phyloP scores from a whole-genome alignment of 2,329 filamentous ascomycete species.

The Xylaria sp. region DNA sequence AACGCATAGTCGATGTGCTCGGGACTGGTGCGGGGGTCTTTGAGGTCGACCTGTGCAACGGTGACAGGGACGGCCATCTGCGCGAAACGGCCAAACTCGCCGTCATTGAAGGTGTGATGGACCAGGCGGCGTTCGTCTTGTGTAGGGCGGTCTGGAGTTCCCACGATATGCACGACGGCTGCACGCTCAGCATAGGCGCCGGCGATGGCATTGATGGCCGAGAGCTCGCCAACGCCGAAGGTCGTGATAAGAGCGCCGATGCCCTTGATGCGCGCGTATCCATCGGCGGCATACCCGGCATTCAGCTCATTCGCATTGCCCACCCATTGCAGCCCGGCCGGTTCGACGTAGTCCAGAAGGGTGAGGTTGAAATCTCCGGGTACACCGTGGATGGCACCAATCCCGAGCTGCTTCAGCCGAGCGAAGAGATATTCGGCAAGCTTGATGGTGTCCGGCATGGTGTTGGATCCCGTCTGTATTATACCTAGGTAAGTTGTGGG shows the following conservation, averaged over 20 bases:
- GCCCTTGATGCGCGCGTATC: constrained; percentile 65
- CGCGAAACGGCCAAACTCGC: constrained; percentile 61
- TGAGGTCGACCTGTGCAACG: constrained; percentile 59
- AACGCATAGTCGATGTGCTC: constrained; percentile 63
- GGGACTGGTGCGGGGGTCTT: constrained; percentile 56
- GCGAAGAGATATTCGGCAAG: constrained; percentile 52
- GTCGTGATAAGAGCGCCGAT: constrained; percentile 64
- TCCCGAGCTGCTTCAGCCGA: constrained; percentile 55
- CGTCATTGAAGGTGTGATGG: constrained; percentile 67
- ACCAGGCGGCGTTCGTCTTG: constrained; percentile 57
- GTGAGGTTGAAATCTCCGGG: constrained; percentile 56
- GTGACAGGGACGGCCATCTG: constrained; percentile 62
- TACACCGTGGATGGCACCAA: constrained; percentile 58
- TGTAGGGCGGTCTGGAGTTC: constrained; percentile 57
- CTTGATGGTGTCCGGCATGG: constrained; percentile 38
- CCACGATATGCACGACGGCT: constrained; percentile 67
- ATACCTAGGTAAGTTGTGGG: no score
- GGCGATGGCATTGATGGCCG: constrained; percentile 67
- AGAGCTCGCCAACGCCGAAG: constrained; percentile 68
- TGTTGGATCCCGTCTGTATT: not conserved
- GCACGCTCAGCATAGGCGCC: constrained; percentile 67
- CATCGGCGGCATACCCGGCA: constrained; percentile 66
- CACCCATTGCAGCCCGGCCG: constrained; percentile 54
- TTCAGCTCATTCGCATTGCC: constrained; percentile 69
- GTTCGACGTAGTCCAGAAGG: constrained; percentile 52